Percentiles rank a stretch among this genome's conserved stretches.
phyloP scores from a whole-genome alignment of 73 alveolate genomes.

The Paramecium caudatum region DNA sequence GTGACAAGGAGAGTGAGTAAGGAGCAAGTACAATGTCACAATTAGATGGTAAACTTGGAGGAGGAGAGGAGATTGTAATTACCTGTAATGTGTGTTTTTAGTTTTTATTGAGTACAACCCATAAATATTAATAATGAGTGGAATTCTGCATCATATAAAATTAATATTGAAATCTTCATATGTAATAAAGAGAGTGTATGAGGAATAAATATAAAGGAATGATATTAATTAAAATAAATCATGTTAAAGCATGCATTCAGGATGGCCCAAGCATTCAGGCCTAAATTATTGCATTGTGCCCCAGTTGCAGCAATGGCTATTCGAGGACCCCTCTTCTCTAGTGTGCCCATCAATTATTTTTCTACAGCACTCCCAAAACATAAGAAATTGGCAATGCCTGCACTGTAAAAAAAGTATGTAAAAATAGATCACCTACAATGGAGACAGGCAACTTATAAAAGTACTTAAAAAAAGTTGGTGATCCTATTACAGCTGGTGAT shows the following conservation, averaged over 20 bases:
- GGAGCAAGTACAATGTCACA: no score
- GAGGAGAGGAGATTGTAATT: no score
- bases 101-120: no score
- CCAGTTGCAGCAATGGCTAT: background rate
- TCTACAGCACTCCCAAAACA: constrained; percentile 74
- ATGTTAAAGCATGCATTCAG: constrained; percentile 55
- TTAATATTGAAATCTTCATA: background rate
- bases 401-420: constrained; percentile 63
- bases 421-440: constrained; percentile 91
- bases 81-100: no score
- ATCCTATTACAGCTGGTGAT: constrained; percentile 87
- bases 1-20: no score
- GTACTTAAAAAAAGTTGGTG: constrained; percentile 91
- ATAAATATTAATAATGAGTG: no score
- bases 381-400: constrained; percentile 86
- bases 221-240: constrained; percentile 8
- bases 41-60: no score
- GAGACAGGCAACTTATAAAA: constrained; percentile 89
- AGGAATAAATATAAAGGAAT: background rate
- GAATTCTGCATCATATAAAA: background rate
- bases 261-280: constrained; percentile 6
- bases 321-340: constrained; percentile 18
- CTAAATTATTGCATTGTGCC: constrained; percentile 20
- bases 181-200: background rate
- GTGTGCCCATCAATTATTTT: background rate